These are phyloP conservation scores for Ceratobasidium theobromae DNA, from an alignment of 1,284 basidiomycete species.

Conservation along the genomic window DNA sequence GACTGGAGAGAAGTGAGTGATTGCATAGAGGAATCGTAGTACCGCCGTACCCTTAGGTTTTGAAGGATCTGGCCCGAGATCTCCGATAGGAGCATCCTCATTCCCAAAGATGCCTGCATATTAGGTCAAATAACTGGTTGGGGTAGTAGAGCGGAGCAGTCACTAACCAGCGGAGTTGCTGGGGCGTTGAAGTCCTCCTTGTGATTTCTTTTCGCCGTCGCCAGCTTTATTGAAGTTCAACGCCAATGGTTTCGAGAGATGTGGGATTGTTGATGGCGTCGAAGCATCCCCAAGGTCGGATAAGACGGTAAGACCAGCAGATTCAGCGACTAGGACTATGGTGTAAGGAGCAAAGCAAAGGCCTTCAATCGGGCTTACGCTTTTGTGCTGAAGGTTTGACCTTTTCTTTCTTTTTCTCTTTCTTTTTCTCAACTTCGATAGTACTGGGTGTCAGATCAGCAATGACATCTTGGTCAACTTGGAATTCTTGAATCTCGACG, in stretches of 20 bases:
- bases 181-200: background rate
- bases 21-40: background rate
- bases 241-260: slow-evolving; percentile 76
- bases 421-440: slow-evolving; percentile 53
- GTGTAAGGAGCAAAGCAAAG: background rate
- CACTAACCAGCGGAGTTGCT: slow-evolving; percentile 10
- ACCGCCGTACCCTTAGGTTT: slow-evolving; percentile 25
- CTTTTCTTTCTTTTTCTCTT: slow-evolving; percentile 58
- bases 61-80: slow-evolving; percentile 15
- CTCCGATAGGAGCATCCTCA: slow-evolving; percentile 7
- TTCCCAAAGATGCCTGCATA: slow-evolving; percentile 11
- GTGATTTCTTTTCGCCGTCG: slow-evolving; percentile 33
- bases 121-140: background rate
- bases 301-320: slow-evolving; percentile 22
- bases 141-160: slow-evolving; percentile 31
- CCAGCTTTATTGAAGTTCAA: slow-evolving; percentile 66
- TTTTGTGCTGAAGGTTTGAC: slow-evolving; percentile 47
- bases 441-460: slow-evolving; percentile 38
- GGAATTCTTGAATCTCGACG: slow-evolving; percentile 71
- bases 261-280: slow-evolving; percentile 63
- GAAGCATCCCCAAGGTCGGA: slow-evolving; percentile 32
- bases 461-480: slow-evolving; percentile 61
- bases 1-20: background rate
- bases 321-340: slow-evolving; percentile 1
- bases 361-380: slow-evolving; percentile 43